A percentile compares a stretch with the other conserved stretches of the same genome.
These are phyloP conservation scores for Xylaria longipes DNA, from an alignment of 495 filamentous ascomycete species.

Conservation along the genomic window DNA sequence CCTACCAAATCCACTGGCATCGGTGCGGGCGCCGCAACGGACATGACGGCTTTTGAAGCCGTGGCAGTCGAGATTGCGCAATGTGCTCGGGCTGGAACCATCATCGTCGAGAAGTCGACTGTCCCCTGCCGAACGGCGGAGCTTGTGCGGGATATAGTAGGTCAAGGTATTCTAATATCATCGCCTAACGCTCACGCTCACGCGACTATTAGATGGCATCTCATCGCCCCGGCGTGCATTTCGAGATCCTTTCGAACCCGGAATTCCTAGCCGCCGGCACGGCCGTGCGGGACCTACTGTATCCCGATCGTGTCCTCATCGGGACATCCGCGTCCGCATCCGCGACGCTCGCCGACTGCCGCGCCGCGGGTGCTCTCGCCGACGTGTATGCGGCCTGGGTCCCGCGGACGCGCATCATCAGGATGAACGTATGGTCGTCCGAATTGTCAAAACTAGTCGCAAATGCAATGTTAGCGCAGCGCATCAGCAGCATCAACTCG, in stretches of 20 bases:
- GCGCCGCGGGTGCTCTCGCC: slow-evolving; percentile 67
- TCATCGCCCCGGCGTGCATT: slow-evolving; percentile 62
- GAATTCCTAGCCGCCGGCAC: slow-evolving; percentile 85
- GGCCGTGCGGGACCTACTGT: slow-evolving; percentile 71
- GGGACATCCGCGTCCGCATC: too few species aligned
- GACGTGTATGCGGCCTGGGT: slow-evolving; percentile 78
- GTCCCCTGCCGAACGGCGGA: slow-evolving; percentile 82
- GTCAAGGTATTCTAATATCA: slow-evolving; percentile 22
- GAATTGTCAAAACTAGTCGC: slow-evolving; percentile 82
- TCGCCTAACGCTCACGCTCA: background rate
- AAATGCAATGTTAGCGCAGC: slow-evolving; percentile 82
- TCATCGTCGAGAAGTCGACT: slow-evolving; percentile 85
- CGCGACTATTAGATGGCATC: background rate
- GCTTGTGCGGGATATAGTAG: slow-evolving; percentile 69
- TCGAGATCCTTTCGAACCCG: slow-evolving; percentile 84
- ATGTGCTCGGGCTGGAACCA: slow-evolving; percentile 68
- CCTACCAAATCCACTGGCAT: slow-evolving; percentile 76
- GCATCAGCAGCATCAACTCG: slow-evolving; percentile 84
- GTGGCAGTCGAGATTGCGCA: slow-evolving; percentile 71
- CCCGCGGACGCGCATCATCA: slow-evolving; percentile 66
- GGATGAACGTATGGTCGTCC: slow-evolving; percentile 78
- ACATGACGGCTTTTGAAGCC: slow-evolving; percentile 75
- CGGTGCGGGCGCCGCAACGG: slow-evolving; percentile 74
- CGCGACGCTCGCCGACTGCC: slow-evolving; percentile 58
- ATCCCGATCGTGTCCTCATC: slow-evolving; percentile 80